Conservation (phyloP, 495 filamentous ascomycete species). For the Tirmania nivea region DNA sequence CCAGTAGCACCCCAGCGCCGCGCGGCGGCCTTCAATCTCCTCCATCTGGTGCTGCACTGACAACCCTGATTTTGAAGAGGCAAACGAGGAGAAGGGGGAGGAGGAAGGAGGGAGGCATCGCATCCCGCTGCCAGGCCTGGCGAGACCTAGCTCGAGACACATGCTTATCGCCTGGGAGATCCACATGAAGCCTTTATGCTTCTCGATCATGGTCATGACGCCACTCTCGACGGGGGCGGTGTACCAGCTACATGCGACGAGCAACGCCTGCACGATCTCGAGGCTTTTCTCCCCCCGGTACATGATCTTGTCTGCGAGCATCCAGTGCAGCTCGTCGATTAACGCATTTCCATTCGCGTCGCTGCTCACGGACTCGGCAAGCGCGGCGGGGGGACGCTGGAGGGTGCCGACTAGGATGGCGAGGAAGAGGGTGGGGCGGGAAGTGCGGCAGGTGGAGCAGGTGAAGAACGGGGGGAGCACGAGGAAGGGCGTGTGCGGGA, state of each 20-base stretch:
- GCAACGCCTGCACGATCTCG: constrained; percentile 64
- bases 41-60: constrained; percentile 30
- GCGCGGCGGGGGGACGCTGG: background rate
- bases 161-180: constrained; percentile 66
- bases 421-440: constrained; percentile 61
- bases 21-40: constrained; percentile 48
- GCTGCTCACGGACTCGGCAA: constrained; percentile 7
- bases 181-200: constrained; percentile 79
- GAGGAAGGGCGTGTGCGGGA: constrained; percentile 52
- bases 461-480: constrained; percentile 47
- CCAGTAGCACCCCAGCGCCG: constrained; percentile 71
- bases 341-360: constrained; percentile 40
- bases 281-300: constrained; percentile 60
- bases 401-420: constrained; percentile 33
- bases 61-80: background rate
- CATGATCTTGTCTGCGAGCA: constrained; percentile 53
- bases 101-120: background rate
- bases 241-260: constrained; percentile 58
- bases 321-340: constrained; percentile 45
- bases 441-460: constrained; percentile 41
- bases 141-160: constrained; percentile 72
- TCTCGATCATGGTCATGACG: constrained; percentile 31
- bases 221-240: constrained; percentile 43
- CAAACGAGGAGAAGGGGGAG: background rate
- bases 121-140: constrained; percentile 23